phyloP scores from a whole-genome alignment of 371 early-diverging fungal species.

The Saksenaea oblongispora region DNA sequence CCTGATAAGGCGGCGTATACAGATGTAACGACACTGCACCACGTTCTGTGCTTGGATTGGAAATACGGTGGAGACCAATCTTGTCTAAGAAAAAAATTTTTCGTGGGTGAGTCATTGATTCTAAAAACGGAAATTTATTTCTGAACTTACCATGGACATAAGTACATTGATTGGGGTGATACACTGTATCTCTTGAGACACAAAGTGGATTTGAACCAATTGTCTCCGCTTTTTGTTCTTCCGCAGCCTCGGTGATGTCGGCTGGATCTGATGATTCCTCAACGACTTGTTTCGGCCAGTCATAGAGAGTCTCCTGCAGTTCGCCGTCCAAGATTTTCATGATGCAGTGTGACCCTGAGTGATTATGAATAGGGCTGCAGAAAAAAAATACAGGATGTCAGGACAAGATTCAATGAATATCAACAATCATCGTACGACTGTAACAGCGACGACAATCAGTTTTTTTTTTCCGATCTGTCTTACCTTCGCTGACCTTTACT shows the following conservation, averaged over 20 bases:
- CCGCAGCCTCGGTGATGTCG: slow-evolving; percentile 27
- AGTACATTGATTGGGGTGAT: slow-evolving; percentile 70
- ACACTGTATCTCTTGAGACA: slow-evolving; percentile 36
- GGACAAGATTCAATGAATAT: not conserved
- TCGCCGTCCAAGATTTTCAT: slow-evolving; percentile 91
- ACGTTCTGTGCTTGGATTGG: slow-evolving; percentile 63
- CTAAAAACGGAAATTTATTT: slow-evolving; percentile 10
- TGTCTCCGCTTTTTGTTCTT: slow-evolving; percentile 7
- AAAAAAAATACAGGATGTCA: slow-evolving; percentile 7
- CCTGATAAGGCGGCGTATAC: slow-evolving; percentile 88
- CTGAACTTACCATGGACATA: slow-evolving; percentile 80
- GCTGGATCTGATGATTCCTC: slow-evolving; percentile 14
- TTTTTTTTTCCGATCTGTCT: slow-evolving; percentile 7
- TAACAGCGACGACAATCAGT: not conserved
- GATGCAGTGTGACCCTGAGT: slow-evolving; percentile 91
- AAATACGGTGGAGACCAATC: slow-evolving; percentile 87
- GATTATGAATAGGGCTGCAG: slow-evolving; percentile 90
- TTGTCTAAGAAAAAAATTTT: slow-evolving; percentile 49
- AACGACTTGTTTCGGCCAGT: slow-evolving; percentile 64
- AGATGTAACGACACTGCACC: slow-evolving; percentile 89
- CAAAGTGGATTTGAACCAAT: slow-evolving; percentile 20
- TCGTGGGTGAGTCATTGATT: not conserved
- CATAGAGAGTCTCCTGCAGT: slow-evolving; percentile 78
- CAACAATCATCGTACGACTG: not conserved
- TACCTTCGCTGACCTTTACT: slow-evolving; percentile 76